These are phyloP conservation scores for Colletotrichum acutatum DNA, from an alignment of 2,329 filamentous ascomycete genomes.

Conservation along the genomic window DNA sequence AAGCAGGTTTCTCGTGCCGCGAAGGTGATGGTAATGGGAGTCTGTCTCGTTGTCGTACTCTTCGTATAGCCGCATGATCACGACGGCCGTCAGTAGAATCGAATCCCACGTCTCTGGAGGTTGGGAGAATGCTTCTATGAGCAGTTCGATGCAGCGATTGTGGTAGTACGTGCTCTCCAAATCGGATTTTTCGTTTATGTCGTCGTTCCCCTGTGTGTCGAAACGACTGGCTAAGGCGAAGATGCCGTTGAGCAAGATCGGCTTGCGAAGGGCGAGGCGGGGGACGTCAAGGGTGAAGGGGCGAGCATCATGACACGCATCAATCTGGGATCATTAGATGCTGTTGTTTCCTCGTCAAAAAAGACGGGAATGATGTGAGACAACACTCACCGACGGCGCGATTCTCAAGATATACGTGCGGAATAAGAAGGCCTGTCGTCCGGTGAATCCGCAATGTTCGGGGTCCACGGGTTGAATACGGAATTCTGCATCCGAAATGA, in stretches of 20 bases:
- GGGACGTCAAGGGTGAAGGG: slow-evolving; percentile 59
- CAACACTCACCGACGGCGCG: slow-evolving; percentile 15
- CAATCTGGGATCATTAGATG: slow-evolving; percentile 2
- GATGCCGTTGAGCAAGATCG: slow-evolving; percentile 58
- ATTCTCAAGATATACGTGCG: slow-evolving; percentile 30
- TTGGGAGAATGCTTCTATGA: slow-evolving; percentile 56
- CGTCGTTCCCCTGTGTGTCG: slow-evolving; percentile 49
- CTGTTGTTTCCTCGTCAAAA: too few relatives aligned
- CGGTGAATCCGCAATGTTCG: slow-evolving; percentile 17
- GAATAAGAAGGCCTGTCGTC: slow-evolving; percentile 22
- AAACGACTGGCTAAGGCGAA: slow-evolving; percentile 58
- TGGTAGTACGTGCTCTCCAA: slow-evolving; percentile 56
- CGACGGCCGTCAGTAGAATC: slow-evolving; percentile 58
- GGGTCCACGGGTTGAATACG: background rate
- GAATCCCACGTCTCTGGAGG: slow-evolving; percentile 56
- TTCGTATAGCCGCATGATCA: slow-evolving; percentile 60
- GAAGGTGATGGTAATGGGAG: slow-evolving; percentile 51
- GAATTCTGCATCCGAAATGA: background rate
- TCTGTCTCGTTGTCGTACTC: slow-evolving; percentile 48
- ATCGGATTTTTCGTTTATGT: slow-evolving; percentile 42
- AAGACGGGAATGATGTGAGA: too few relatives aligned
- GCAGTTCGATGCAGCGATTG: slow-evolving; percentile 55
- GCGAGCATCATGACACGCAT: slow-evolving; percentile 37
- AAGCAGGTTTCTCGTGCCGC: slow-evolving; percentile 50
- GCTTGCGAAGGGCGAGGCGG: slow-evolving; percentile 55